Conservation (phyloP, 202 grass and related monocot genomes). For the Eragrostis tef region DNA sequence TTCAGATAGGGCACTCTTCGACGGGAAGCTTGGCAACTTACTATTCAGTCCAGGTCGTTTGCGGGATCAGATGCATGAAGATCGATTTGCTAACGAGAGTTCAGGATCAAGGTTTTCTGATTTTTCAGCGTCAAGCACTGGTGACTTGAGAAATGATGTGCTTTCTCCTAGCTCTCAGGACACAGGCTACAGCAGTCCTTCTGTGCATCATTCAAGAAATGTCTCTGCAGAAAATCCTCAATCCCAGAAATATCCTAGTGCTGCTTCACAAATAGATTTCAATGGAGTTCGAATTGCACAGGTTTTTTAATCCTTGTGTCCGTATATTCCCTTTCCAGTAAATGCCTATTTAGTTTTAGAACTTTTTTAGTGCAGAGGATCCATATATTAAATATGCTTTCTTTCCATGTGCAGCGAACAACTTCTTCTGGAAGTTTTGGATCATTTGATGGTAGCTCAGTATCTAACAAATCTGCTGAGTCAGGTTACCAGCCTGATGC, state of each 20-base stretch:
- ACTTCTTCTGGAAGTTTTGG: constrained; percentile 91
- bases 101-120: constrained; percentile 85
- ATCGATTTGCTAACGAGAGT: constrained; percentile 87
- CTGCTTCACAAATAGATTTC: constrained; percentile 45
- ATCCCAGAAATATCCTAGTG: constrained; percentile 47
- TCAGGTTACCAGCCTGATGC: constrained; percentile 59
- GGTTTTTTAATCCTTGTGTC: constrained; percentile 53
- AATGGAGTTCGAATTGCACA: constrained; percentile 51
- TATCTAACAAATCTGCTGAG: constrained; percentile 64
- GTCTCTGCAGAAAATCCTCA: constrained; percentile 61
- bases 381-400: constrained; percentile 44
- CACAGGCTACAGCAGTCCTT: constrained; percentile 64
- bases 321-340: constrained; percentile 31
- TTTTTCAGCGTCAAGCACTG: constrained; percentile 83
- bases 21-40: constrained; percentile 69
- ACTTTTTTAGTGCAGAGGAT: constrained; percentile 28
- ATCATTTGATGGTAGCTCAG: constrained; percentile 66
- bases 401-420: constrained; percentile 74
- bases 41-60: constrained; percentile 67
- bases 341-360: constrained; percentile 31
- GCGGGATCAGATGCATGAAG: constrained; percentile 69
- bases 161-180: constrained; percentile 86
- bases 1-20: constrained; percentile 73
- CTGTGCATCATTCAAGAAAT: constrained; percentile 62
- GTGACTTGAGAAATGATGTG: constrained; percentile 74